Evolutionary conservation across 495 filamentous ascomycete species (phyloP), one percentile per base, ranked within the genome.

Genomic region (Aspergillus egyptiacus): DNA sequence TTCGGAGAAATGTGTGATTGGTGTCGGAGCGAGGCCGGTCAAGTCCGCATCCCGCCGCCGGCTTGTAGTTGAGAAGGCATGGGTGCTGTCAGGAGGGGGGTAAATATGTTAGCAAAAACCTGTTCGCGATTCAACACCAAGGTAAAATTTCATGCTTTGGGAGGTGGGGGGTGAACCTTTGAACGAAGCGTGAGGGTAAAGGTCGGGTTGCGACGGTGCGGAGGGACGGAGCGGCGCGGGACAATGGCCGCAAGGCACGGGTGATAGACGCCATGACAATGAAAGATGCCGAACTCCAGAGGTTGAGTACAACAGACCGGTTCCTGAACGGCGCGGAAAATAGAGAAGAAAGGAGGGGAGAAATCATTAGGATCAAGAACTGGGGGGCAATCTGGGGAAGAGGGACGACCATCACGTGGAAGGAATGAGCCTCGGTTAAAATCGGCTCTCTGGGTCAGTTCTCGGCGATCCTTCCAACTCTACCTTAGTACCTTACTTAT

Each of bases 1-100:
- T 67, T 99, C 93, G 57, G 89, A 94, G 58, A 95, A 68, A 70
- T 91, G 89, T 48, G 86, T 84, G 69, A 99, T 96, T 19, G 93
- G 94, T 0, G 91, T 97, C 0, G 93, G 93, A 6, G 83, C 81
- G 55, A 95, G 72, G 23, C 79, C 77, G 48, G 77, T 73, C 51
- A 93, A 73, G 64, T 88, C 86, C 46, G 70, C 63, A 31, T 77
- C 68, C 48, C 74, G 79, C 51, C 79, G 77, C 48, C 72, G 67
- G 44, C 76, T 53, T 0, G 87, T 89, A 23, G 81, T 80, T n/a
- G 87, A 87, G 56, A 94, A 78, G 15, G 81, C 72, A 73, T 85
- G 76, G 55, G 76, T 68, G 55, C 75, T 85, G 51, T 17, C 46
- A n/a, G n/a, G n/a, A n/a, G n/a, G n/a, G 33, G 50, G 46, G 54